These are phyloP conservation scores for Phialemoniopsis sp. DNA, from an alignment of 2,329 filamentous ascomycete genomes.

Conservation along the genomic window DNA sequence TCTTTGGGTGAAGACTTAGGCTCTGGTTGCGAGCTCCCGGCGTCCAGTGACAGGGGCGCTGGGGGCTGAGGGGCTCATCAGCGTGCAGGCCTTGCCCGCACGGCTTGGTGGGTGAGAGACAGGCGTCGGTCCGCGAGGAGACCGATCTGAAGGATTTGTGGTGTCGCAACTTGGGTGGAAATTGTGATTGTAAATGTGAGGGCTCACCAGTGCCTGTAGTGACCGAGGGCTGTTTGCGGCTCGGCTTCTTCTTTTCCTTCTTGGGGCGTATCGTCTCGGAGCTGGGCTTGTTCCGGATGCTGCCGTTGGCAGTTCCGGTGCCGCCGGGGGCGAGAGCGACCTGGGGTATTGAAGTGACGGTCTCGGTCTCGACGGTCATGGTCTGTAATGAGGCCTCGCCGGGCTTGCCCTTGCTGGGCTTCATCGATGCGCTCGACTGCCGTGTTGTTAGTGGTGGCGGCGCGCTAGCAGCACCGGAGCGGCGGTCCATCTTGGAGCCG, in stretches of 20 bases:
- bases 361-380: constrained; percentile 98
- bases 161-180: constrained; percentile 30
- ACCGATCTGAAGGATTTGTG: constrained; percentile 33
- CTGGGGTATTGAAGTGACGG: constrained; percentile 86
- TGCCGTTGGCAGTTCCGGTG: constrained; percentile 62
- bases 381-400: constrained; percentile 75
- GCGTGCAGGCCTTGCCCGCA: constrained; percentile 25
- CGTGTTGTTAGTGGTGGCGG: constrained; percentile 52
- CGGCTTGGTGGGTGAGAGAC: constrained; percentile 27
- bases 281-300: constrained; percentile 80
- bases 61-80: constrained; percentile 20
- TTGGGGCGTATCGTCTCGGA: constrained; percentile 94
- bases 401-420: constrained; percentile 65
- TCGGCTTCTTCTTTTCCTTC: constrained; percentile 82
- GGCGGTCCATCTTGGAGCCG: constrained; percentile 39
- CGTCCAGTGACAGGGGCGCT: constrained; percentile 11
- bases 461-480: constrained; percentile 36
- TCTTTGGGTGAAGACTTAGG: constrained; percentile 30
- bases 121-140: constrained; percentile 20
- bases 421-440: constrained; percentile 66
- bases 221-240: constrained; percentile 70
- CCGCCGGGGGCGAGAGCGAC: constrained; percentile 67
- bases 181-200: constrained; percentile 11
- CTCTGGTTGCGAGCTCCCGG: constrained; percentile 18
- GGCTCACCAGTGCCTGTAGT: constrained; percentile 69